Percentiles rank a stretch among this genome's conserved stretches.
Evolutionary conservation across 2,329 filamentous ascomycete genomes (phyloP).

Genomic region (Lizonia empirigonia): DNA sequence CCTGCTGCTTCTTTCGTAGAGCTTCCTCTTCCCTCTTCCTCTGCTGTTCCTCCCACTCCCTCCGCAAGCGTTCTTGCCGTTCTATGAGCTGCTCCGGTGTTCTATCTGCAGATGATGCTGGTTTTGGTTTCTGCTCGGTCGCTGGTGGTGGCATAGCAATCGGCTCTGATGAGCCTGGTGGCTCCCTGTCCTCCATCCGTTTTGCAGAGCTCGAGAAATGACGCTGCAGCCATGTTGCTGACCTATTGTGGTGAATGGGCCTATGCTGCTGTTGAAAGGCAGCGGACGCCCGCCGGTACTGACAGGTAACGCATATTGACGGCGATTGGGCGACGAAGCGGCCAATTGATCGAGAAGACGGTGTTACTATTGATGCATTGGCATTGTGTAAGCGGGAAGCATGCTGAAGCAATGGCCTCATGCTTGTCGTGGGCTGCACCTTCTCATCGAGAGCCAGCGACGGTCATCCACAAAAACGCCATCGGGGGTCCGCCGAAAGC

Average conservation of each 20-base stretch:
- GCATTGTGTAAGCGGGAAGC: slow-evolving; percentile 43
- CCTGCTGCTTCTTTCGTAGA: slow-evolving; percentile 17
- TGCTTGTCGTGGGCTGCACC: slow-evolving; percentile 33
- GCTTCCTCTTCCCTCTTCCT: slow-evolving; percentile 23
- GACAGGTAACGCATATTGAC: slow-evolving; percentile 39
- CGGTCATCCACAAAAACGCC: slow-evolving; percentile 24
- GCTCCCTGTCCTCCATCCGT: slow-evolving; percentile 30
- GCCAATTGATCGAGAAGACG: slow-evolving; percentile 19
- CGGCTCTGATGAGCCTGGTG: slow-evolving; percentile 18
- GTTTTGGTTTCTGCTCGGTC: slow-evolving; percentile 15
- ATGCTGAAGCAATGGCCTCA: slow-evolving; percentile 51
- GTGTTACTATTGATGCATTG: slow-evolving; percentile 22
- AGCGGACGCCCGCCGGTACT: slow-evolving; percentile 34
- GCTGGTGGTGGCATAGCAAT: slow-evolving; percentile 32
- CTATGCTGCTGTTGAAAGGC: slow-evolving; percentile 3
- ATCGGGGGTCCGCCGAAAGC: slow-evolving; percentile 25
- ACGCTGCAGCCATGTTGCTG: slow-evolving; percentile 15
- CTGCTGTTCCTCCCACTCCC: slow-evolving; percentile 16
- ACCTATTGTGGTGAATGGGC: neutral
- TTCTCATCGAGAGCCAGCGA: slow-evolving; percentile 33
- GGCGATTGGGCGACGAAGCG: slow-evolving; percentile 16
- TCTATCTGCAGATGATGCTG: slow-evolving; percentile 10
- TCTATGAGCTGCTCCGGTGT: slow-evolving; percentile 23
- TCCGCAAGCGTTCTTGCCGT: slow-evolving; percentile 21
- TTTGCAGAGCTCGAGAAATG: slow-evolving; percentile 28